Evolutionary conservation across 345 rosid genomes (phyloP).

Genomic region (Populus tremula): DNA sequence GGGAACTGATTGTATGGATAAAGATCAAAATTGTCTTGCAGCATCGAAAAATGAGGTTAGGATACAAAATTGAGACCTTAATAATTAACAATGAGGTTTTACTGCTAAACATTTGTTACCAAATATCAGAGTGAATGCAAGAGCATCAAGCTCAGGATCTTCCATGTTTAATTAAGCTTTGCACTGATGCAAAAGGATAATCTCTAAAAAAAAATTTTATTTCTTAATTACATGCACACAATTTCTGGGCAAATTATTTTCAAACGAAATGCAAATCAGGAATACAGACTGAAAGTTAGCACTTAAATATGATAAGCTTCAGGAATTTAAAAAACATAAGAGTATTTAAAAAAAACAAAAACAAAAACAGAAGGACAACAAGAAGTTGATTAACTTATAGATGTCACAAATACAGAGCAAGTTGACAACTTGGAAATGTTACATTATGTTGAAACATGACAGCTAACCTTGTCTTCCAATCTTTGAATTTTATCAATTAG

Average conservation of each 20-base stretch:
- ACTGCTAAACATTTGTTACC: neutral
- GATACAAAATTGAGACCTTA: neutral
- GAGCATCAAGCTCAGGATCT: neutral
- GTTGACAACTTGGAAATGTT: neutral
- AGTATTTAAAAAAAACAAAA: too few relatives aligned
- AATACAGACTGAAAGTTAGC: neutral
- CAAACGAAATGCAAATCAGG: neutral
- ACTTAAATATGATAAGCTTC: neutral
- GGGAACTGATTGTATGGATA: neutral
- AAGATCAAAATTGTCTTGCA: neutral
- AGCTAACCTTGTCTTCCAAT: slow-evolving; percentile 72
- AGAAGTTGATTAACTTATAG: neutral
- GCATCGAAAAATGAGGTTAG: neutral
- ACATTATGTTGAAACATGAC: neutral
- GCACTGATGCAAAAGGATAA: neutral
- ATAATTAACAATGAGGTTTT: neutral
- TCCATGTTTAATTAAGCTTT: neutral
- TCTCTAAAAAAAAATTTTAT: too few relatives aligned
- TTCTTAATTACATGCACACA: neutral
- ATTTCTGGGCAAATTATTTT: neutral
- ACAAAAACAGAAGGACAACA: neutral
- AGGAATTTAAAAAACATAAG: neutral
- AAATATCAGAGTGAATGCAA: neutral
- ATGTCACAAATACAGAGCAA: neutral
- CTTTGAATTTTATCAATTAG: slow-evolving; percentile 56